Evolutionary conservation across 305 asterid genomes (phyloP).

Genomic region (Andrographis paniculata): DNA sequence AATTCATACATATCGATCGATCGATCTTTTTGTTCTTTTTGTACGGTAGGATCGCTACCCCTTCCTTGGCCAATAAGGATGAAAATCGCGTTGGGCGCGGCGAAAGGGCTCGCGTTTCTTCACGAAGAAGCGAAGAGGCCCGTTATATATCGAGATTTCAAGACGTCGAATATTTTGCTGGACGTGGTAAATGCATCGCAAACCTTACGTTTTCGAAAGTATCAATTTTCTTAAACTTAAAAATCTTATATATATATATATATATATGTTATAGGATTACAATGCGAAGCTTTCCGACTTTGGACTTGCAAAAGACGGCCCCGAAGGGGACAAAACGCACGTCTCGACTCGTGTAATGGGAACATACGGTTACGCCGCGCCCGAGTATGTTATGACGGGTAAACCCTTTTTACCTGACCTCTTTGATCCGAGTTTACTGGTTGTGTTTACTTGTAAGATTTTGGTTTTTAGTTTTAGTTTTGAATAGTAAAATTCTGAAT

Average conservation of each 20-base stretch:
- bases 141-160: constrained; percentile 76
- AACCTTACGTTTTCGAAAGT: constrained; percentile 6
- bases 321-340: constrained; percentile 81
- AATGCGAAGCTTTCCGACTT: constrained; percentile 87
- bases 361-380: constrained; percentile 78
- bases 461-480: no score
- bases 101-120: constrained; percentile 81
- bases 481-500: no score
- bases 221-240: constrained; percentile 7
- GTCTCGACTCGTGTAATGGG: constrained; percentile 93
- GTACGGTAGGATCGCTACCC: constrained; percentile 48
- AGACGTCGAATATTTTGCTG: constrained; percentile 65
- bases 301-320: constrained; percentile 89
- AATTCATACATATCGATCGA: no score
- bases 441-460: no score
- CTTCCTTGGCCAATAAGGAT: constrained; percentile 78
- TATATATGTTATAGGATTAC: constrained; percentile 45
- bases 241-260: background rate
- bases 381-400: constrained; percentile 91
- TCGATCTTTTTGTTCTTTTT: background rate
- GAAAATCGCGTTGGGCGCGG: constrained; percentile 75
- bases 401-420: no score
- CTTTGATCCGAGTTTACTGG: no score
- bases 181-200: constrained; percentile 51
- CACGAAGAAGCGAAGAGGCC: constrained; percentile 88